Evolutionary conservation across 140 eudicot species (phyloP).

Genomic region (Erigeron philadelphicus): DNA sequence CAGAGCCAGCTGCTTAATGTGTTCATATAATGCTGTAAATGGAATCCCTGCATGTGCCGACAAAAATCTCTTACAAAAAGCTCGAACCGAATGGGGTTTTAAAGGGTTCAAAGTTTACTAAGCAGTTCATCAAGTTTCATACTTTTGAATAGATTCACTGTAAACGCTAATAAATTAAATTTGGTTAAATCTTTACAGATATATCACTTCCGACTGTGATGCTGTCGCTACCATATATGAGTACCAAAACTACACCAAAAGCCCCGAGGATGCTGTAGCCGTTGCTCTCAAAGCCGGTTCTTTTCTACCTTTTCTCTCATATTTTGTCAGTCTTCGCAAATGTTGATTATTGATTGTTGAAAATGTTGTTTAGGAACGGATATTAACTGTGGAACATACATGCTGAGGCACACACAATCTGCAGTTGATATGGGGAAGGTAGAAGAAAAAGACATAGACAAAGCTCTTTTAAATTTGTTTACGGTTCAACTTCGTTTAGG

Average conservation of each 20-base stretch:
- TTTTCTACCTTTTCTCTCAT: conserved; percentile 4
- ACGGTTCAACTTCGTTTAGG: conserved; percentile 75
- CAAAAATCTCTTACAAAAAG: conserved; percentile 62
- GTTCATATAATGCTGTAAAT: conserved; percentile 83
- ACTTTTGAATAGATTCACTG: neutral
- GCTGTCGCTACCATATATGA: conserved; percentile 93
- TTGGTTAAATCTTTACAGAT: conserved; percentile 44
- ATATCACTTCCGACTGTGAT: conserved; percentile 90
- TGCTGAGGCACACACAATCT: conserved; percentile 52
- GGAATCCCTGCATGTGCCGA: conserved; percentile 93
- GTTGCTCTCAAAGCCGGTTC: conserved; percentile 86
- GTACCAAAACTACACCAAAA: conserved; percentile 67
- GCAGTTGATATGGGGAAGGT: conserved; percentile 70
- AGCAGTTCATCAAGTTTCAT: conserved; percentile 19
- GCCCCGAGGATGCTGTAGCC: conserved; percentile 90
- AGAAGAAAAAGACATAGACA: conserved; percentile 59
- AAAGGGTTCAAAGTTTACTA: conserved; percentile 50
- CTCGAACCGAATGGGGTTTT: conserved; percentile 82
- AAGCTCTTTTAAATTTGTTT: conserved; percentile 67
- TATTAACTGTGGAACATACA: conserved; percentile 85
- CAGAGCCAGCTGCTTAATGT: conserved; percentile 96
- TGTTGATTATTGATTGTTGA: neutral
- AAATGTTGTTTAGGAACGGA: conserved; percentile 57
- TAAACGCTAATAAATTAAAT: conserved; percentile 22
- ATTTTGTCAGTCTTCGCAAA: neutral